phyloP scores from a whole-genome alignment of 441 rosid genomes.

The Omphalea diandra region DNA sequence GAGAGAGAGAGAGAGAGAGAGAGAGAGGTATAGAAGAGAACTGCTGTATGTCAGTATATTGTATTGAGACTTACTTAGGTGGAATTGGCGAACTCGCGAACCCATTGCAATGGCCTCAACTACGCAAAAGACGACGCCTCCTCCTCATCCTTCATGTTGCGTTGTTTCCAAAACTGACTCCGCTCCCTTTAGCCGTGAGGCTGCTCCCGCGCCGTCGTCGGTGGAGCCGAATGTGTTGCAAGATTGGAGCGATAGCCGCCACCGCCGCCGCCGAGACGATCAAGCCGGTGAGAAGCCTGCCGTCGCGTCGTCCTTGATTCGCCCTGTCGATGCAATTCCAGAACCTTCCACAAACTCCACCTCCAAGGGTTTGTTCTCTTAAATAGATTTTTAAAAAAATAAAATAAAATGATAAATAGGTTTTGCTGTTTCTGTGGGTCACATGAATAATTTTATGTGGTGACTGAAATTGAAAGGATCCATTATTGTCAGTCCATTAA shows the following conservation, averaged over 20 bases:
- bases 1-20: conserved; percentile 26
- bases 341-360: conserved; percentile 49
- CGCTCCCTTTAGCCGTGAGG: conserved; percentile 24
- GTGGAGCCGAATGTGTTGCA: conserved; percentile 32
- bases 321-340: conserved; percentile 52
- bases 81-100: conserved; percentile 84
- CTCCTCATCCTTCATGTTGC: conserved; percentile 30
- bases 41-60: conserved; percentile 97
- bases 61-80: conserved; percentile 56
- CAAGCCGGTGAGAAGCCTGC: conserved; percentile 35
- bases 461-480: background rate
- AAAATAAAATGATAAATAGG: background rate
- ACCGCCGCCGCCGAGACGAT: conserved; percentile 27
- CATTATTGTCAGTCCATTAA: background rate
- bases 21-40: conserved; percentile 24
- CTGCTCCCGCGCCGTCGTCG: conserved; percentile 25
- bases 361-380: conserved; percentile 43
- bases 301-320: conserved; percentile 50
- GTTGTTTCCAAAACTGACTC: conserved; percentile 3
- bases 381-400: background rate
- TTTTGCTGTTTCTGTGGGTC: background rate
- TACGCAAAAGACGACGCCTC: conserved; percentile 79
- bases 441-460: background rate
- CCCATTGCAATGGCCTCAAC: conserved; percentile 97
- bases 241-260: conserved; percentile 35